Base-by-base conservation (phyloP, 2,329 filamentous ascomycete species). In the Nakataea oryzae region DNA sequence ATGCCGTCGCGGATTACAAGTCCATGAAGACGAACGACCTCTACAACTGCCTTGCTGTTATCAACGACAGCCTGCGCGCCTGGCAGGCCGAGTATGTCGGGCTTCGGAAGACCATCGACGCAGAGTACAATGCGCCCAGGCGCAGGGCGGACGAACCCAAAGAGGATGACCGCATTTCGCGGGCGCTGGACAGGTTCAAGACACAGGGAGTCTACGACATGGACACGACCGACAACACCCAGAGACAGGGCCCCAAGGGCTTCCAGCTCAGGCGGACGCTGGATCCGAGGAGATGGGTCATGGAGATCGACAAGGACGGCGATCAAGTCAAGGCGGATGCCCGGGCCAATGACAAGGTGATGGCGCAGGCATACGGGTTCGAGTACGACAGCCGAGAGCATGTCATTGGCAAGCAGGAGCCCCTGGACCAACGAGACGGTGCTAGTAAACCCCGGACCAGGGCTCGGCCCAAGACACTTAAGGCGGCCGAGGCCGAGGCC, bases 281-380 rank as follows among this genome's bases (percentile, higher is more conserved):
- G 30, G 60, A 61, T 17, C 60, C 60, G 14, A 54, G 60, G 14
- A 47, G 55, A 14, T 61, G 60, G 60, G 70, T 81, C 54, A 76
- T 78, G 62, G 80, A 80, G 60, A 66, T 67, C 26, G 80, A 83
- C 54, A 71, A 75, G 56, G 67, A 71, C n/a, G 74, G 71, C 32
- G 79, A 81, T 61, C 76, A 76, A 0, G 73, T 76, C 28, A 76
- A 81, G 56, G 75, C 78, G 5, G 79, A 81, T 64, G 68, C 71
- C 55, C 70, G 70, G 62, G 69, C 76, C 61, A 81, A 87, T 69
- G 83, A 86, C 71, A 76, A 76, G 62, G 75, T 85, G 64, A 82
- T 84, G 78, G 83, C 85, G 9, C 77, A 81, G 64, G 77, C 79
- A 1, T 87, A 86, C 67, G 80, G 81, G 21, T 86, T 86, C 66